Conservation (phyloP, 345 rosid genomes). For the Eucalyptus polyanthemos region DNA sequence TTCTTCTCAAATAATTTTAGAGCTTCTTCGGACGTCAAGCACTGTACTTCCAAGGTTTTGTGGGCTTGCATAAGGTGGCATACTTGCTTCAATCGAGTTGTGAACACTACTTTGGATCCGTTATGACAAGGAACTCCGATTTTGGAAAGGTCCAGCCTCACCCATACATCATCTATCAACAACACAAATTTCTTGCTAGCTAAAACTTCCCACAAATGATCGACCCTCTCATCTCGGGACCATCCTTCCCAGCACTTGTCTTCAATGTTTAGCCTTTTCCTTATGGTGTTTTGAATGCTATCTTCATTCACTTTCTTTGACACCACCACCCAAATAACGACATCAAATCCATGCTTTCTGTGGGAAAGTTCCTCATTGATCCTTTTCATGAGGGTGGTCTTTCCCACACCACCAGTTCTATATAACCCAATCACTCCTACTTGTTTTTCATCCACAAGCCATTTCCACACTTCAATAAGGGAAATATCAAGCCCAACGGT, state of each 20-base stretch:
- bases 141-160: neutral
- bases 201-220: neutral
- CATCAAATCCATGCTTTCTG: neutral
- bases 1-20: neutral
- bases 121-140: neutral
- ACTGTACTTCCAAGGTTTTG: neutral
- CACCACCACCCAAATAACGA: neutral
- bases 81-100: neutral
- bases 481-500: neutral
- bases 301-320: neutral
- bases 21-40: neutral
- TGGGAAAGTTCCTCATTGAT: neutral
- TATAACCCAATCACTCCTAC: neutral
- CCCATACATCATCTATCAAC: conserved; percentile 9
- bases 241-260: neutral
- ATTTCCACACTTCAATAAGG: neutral
- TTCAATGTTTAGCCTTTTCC: neutral
- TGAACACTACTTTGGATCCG: neutral
- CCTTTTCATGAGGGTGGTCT: conserved; percentile 1
- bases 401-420: conserved; percentile 2
- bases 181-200: neutral
- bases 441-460: neutral
- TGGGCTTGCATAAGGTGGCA: neutral
- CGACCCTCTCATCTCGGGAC: neutral
- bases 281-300: neutral